Evolutionary conservation across 2,329 filamentous ascomycete genomes (phyloP).

Genomic region (Ophiostoma tasmaniense): DNA sequence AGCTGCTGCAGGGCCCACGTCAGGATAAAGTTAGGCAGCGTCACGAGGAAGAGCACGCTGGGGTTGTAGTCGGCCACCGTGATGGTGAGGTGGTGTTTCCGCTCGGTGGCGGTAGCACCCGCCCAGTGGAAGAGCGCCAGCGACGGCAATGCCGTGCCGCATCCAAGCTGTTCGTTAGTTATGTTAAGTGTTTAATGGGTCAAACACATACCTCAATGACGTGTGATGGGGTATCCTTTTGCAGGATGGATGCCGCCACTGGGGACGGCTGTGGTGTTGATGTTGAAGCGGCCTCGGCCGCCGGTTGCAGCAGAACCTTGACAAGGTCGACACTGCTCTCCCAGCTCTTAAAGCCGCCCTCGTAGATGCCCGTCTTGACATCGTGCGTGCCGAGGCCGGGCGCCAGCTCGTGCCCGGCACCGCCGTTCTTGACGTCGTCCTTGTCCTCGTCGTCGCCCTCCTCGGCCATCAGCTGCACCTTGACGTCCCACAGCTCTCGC

Average conservation of each 20-base stretch:
- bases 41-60: constrained; percentile 67
- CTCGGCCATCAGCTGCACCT: constrained; percentile 72
- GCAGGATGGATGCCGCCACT: constrained; percentile 13
- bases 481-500: constrained; percentile 72
- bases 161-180: constrained; percentile 53
- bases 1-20: constrained; percentile 51
- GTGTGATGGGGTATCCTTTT: constrained; percentile 31
- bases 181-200: too few relatives aligned
- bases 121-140: constrained; percentile 61
- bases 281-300: constrained; percentile 24
- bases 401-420: constrained; percentile 31
- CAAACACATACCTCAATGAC: constrained; percentile 52
- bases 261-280: constrained; percentile 9
- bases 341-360: constrained; percentile 86
- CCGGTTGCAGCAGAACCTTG: constrained; percentile 48
- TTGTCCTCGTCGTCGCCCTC: constrained; percentile 55
- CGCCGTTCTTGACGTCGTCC: constrained; percentile 30
- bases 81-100: constrained; percentile 41
- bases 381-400: constrained; percentile 58
- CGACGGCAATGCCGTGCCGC: constrained; percentile 67
- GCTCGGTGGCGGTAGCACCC: constrained; percentile 15
- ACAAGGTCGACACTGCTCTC: constrained; percentile 76
- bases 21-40: constrained; percentile 68
- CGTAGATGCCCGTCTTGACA: constrained; percentile 73
- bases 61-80: constrained; percentile 73